Evolutionary conservation across 495 filamentous ascomycete species (phyloP).

Genomic region (Aspergillus asperescens): DNA sequence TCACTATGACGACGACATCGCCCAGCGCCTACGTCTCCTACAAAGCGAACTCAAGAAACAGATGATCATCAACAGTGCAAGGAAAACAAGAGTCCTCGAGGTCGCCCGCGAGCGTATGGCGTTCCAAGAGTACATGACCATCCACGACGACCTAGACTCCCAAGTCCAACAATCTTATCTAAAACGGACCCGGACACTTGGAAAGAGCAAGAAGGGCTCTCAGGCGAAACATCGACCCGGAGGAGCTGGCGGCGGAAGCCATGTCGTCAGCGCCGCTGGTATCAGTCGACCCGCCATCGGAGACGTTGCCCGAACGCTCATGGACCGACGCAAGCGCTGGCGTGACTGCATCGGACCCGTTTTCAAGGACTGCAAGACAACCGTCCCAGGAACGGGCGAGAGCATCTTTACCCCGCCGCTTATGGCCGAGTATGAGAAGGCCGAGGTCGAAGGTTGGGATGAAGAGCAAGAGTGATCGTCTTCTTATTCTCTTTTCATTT

Average conservation of each 20-base stretch:
- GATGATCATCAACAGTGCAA: conserved; percentile 78
- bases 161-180: conserved; percentile 95
- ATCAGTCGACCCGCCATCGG: conserved; percentile 76
- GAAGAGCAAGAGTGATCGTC: conserved; percentile 58
- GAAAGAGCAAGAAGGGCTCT: conserved; percentile 78
- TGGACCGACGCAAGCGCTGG: conserved; percentile 86
- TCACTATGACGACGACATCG: conserved; percentile 90
- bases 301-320: conserved; percentile 78
- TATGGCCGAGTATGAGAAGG: conserved; percentile 56
- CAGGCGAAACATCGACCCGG: conserved; percentile 68
- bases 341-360: conserved; percentile 80
- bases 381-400: conserved; percentile 49
- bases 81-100: conserved; percentile 78
- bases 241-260: conserved; percentile 50
- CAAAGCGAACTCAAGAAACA: conserved; percentile 77
- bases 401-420: conserved; percentile 59
- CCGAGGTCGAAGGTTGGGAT: conserved; percentile 70
- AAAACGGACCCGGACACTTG: conserved; percentile 91
- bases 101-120: conserved; percentile 88
- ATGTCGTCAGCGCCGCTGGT: conserved; percentile 45
- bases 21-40: conserved; percentile 77
- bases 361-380: conserved; percentile 67
- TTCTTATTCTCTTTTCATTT: neutral
- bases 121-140: conserved; percentile 91
- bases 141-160: conserved; percentile 90